phyloP scores from a whole-genome alignment of 208 protist genomes.

The Trypanosoma theileri region DNA sequence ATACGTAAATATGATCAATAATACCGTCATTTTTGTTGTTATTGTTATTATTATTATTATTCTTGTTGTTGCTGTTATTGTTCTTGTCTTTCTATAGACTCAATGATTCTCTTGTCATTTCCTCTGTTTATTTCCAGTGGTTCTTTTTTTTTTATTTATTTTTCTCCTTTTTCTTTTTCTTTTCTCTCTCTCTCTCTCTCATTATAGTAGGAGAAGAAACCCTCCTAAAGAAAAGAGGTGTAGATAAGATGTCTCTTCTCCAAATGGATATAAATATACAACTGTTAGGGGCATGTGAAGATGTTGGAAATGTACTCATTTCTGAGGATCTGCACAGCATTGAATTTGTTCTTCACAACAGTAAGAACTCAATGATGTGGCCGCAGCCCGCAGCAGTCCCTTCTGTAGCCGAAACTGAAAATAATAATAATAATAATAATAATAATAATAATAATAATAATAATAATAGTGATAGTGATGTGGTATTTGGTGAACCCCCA shows the following conservation, averaged over 20 bases:
- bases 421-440: neutral
- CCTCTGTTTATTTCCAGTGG: no score
- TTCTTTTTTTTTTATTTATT: no score
- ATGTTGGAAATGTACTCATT: neutral
- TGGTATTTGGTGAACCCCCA: no score
- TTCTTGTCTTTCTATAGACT: no score
- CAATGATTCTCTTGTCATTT: no score
- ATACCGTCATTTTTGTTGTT: no score
- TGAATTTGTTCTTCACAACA: slow-evolving; percentile 29
- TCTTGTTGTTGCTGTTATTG: no score
- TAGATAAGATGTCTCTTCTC: slow-evolving; percentile 22
- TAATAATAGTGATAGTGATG: no score
- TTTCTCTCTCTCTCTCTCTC: no score
- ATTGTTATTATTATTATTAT: no score
- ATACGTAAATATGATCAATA: no score
- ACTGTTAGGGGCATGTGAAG: neutral
- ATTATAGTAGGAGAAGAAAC: slow-evolving; percentile 1
- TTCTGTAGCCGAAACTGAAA: neutral
- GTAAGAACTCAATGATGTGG: slow-evolving; percentile 9
- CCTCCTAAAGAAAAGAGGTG: neutral
- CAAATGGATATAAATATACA: slow-evolving; percentile 9
- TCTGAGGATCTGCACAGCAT: slow-evolving; percentile 15
- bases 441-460: neutral
- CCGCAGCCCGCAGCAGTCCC: neutral
- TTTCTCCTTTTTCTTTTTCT: no score